Base-by-base conservation (phyloP, 176 grass and related monocot species). In the Luzula sylvatica region DNA sequence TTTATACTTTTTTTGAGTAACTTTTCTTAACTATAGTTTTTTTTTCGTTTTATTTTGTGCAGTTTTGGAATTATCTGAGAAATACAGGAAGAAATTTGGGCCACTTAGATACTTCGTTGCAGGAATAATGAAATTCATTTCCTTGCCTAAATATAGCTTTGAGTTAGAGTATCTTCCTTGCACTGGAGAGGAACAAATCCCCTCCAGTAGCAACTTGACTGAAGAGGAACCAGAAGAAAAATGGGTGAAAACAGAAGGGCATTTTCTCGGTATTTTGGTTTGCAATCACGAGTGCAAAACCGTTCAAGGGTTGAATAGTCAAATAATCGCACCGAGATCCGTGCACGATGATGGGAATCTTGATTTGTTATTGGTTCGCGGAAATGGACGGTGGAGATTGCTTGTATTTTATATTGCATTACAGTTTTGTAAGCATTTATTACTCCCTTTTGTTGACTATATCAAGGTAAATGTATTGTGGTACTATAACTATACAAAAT, bases 201-300 rank as follows among this genome's bases (percentile, higher is more conserved):
- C n/a, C n/a, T n/a, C 30, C 30, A 35, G 9, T 7, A 35, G 9
- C 9, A 35, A 35, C 9, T 35, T 35, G 9, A 35, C 0, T 35
- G 30, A 9, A 35, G 30, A 35, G 30, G 30, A 35, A 7, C 9
- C 30, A 0, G 9, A 35, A 35, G 1, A 35, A 8, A 71, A 73
- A 11, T 88, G 80, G 83, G 29, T 78, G 53, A 58, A 49, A 26
- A 88, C 58, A 61, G 75, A 79, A 61, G 89, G 89, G 29, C 46
- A 78, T 59, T 95, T 88, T 82, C 75, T 95, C 62, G 89, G 83
- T 46, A 66, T 95, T 54, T 73, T 95, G 20, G 58, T 88, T 7
- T 95, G 89, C 69, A 95, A 95, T 55, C 89, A 95, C 73, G 71
- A 72, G 9, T 95, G 83, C 56, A 88, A 67, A 68, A 86, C 89